Evolutionary conservation across 192 early-diverging fungal genomes (phyloP), one percentile per base, ranked within the genome.

Genomic region (Lobosporangium transversale): DNA sequence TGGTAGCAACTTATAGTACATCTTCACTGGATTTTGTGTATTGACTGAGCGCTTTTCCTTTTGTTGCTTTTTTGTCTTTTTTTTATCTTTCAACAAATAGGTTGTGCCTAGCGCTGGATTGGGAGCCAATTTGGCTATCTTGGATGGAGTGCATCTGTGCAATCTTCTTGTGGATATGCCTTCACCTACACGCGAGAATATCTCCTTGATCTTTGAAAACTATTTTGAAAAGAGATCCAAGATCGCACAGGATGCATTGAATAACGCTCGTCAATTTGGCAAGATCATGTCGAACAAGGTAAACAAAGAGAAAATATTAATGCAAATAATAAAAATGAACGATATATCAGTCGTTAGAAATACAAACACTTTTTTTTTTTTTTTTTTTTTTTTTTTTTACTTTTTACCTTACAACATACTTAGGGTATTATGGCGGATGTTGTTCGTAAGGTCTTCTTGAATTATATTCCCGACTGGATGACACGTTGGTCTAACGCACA

Each of bases 251-350:
- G 36, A 36, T 9, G 73, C 73, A 2, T 29, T 76, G 33, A 58
- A 53, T n/a, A 76, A 76, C 21, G 66, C 73, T 11, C 56, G 64
- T 2, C 64, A 67, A 31, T 76, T 76, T 62, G 73, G 73, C 4
- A 76, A 76, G 51, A 65, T 76, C 10, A 76, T 76, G 73, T 66
- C 64, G 0, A 57, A 76, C 18, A 49, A 59, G n/a, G 71, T 76
- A 76, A 18, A 40, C 9, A 48, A 53, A 29, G 12, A 10, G 20
- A 5, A 9, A 8, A 29, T 47, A 17, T 47, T 47, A 42, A 17
- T 12, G 10, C 17, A 42, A 42, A 12, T 42, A 17, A 42, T 42
- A 42, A 42, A 42, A 17, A 17, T 12, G 40, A 12, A 42, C 9
- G 40, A 9, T 42, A 17, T 42, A 9, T 12, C 40, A 42, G n/a